phyloP scores from a whole-genome alignment of 495 filamentous ascomycete genomes.

The Diplogelasinospora grovesii region DNA sequence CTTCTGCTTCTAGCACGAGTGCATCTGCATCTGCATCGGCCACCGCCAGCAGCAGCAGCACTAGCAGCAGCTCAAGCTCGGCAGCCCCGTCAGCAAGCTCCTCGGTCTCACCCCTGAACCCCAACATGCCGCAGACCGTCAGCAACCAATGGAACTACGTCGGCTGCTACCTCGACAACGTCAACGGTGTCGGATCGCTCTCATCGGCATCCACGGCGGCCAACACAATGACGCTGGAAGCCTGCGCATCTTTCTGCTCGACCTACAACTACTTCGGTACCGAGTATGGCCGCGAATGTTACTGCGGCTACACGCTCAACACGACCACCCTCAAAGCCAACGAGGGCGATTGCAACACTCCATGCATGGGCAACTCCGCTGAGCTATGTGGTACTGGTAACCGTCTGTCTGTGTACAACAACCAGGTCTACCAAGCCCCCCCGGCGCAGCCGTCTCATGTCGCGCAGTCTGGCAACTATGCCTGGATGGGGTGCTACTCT shows the following conservation, averaged over 20 bases:
- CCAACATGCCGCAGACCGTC: not conserved
- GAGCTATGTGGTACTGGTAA: constrained; percentile 29
- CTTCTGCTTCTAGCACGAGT: not conserved
- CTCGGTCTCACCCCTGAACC: constrained; percentile 1
- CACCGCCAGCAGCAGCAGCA: not conserved
- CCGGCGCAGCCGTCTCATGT: constrained; percentile 25
- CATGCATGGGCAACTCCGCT: constrained; percentile 26
- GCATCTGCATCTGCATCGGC: not conserved
- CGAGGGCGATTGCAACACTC: constrained; percentile 12
- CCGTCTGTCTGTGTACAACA: constrained; percentile 28
- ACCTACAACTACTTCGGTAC: constrained; percentile 26
- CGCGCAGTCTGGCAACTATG: constrained; percentile 19
- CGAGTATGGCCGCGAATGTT: constrained; percentile 14
- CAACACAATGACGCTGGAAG: constrained; percentile 43
- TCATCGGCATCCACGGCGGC: constrained; percentile 30
- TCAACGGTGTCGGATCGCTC: constrained; percentile 42
- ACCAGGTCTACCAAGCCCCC: not conserved
- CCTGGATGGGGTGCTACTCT: constrained; percentile 33
- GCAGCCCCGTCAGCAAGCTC: constrained; percentile 2
- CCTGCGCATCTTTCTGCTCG: constrained; percentile 46
- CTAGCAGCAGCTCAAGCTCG: not conserved
- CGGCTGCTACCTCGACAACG: constrained; percentile 28
- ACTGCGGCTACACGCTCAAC: constrained; percentile 20
- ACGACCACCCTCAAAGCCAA: constrained; percentile 3
- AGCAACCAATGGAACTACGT: constrained; percentile 14